Evolutionary conservation across 2,329 filamentous ascomycete genomes (phyloP).

Genomic region (Cryphonectria parasitica): DNA sequence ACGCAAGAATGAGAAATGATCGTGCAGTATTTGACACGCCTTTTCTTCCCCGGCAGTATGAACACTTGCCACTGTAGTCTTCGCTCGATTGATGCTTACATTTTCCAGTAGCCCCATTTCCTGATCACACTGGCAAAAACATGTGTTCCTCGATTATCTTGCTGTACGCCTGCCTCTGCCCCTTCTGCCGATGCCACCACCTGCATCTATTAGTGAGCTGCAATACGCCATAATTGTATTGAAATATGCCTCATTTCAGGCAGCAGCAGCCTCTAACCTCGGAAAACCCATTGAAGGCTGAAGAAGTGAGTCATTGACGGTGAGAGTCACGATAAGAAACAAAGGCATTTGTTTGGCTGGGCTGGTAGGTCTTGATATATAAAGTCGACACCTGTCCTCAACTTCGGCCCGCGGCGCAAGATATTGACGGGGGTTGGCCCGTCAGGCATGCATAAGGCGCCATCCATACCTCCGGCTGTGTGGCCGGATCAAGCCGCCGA

Average conservation of each 20-base stretch:
- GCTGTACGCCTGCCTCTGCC: too few species aligned
- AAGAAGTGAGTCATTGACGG: background rate
- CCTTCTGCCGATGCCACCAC: too few species aligned
- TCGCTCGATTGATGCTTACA: background rate
- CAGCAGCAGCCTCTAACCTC: background rate
- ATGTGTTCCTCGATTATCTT: too few species aligned
- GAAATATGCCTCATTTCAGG: background rate
- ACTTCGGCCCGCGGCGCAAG: background rate
- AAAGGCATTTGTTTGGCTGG: background rate
- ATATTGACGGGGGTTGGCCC: background rate
- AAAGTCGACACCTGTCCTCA: conserved; percentile 3
- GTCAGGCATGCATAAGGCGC: background rate
- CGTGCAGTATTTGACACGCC: background rate
- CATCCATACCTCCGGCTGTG: background rate
- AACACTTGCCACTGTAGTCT: background rate
- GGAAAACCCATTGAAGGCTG: background rate
- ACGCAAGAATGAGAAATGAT: too few species aligned
- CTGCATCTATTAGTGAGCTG: background rate
- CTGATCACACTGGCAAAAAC: background rate
- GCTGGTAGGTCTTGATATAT: background rate
- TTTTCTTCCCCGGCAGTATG: background rate
- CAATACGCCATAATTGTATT: background rate
- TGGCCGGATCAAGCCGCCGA: background rate
- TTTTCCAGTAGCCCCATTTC: background rate
- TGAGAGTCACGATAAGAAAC: background rate